phyloP scores from a whole-genome alignment of 2,329 filamentous ascomycete genomes.

The Trichothecium roseum region DNA sequence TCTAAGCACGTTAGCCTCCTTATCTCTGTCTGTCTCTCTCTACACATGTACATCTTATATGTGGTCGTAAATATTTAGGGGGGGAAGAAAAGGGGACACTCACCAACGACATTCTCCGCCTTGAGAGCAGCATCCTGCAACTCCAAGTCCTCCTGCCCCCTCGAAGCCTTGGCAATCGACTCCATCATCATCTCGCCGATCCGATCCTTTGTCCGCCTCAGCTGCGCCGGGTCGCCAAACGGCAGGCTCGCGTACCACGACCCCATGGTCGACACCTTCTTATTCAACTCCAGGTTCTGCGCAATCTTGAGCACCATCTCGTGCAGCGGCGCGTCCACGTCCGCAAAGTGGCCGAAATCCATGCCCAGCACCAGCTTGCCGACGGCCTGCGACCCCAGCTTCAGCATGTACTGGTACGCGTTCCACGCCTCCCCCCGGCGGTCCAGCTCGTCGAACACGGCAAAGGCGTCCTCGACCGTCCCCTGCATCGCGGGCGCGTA shows the following conservation, averaged over 20 bases:
- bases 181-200: conserved; percentile 26
- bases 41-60: neutral
- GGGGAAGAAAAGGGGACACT: conserved; percentile 2
- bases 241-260: conserved; percentile 45
- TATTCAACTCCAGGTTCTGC: conserved; percentile 42
- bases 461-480: conserved; percentile 38
- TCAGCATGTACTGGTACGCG: conserved; percentile 39
- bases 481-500: conserved; percentile 50
- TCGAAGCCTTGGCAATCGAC: conserved; percentile 25
- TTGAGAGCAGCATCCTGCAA: conserved; percentile 38
- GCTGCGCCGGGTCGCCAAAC: conserved; percentile 41
- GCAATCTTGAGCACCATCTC: conserved; percentile 41
- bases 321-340: conserved; percentile 35
- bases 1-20: conserved; percentile 17
- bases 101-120: conserved; percentile 26
- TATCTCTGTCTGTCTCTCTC: neutral
- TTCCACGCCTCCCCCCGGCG: conserved; percentile 32
- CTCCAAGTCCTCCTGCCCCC: conserved; percentile 26
- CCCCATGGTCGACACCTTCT: conserved; percentile 42
- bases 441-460: conserved; percentile 40
- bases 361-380: conserved; percentile 32
- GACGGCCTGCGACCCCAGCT: conserved; percentile 34
- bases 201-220: conserved; percentile 24
- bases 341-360: conserved; percentile 33
- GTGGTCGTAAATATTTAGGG: neutral